phyloP scores from a whole-genome alignment of 1,139 yeast genomes.

The Candida albicans region DNA sequence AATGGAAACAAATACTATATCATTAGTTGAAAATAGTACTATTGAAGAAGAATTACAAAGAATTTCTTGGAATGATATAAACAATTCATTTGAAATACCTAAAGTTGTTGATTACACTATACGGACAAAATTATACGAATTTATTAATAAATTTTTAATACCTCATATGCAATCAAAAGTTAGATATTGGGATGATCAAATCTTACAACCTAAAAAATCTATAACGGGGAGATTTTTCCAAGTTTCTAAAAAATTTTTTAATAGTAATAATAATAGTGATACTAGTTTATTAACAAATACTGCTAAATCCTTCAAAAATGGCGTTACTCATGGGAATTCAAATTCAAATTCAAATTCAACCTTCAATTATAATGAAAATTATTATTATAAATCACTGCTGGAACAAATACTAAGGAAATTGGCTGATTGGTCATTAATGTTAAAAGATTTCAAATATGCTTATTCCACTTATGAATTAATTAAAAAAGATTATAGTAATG shows the following conservation, averaged over 20 bases:
- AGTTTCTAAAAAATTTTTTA: slow-evolving; percentile 60
- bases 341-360: slow-evolving; percentile 12
- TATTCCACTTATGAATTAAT: slow-evolving; percentile 80
- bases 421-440: slow-evolving; percentile 91
- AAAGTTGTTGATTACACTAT: slow-evolving; percentile 41
- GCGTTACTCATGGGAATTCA: slow-evolving; percentile 7
- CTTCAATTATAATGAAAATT: slow-evolving; percentile 48
- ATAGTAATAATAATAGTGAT: slow-evolving; percentile 18
- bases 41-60: slow-evolving; percentile 55
- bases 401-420: slow-evolving; percentile 78
- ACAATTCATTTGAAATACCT: slow-evolving; percentile 29
- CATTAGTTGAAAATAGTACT: slow-evolving; percentile 43
- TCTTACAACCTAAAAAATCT: slow-evolving; percentile 67
- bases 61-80: slow-evolving; percentile 27
- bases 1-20: slow-evolving; percentile 19
- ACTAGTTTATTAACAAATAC: slow-evolving; percentile 9
- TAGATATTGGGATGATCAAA: slow-evolving; percentile 75
- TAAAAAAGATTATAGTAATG: slow-evolving; percentile 74
- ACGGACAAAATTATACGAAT: slow-evolving; percentile 47
- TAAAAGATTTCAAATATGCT: slow-evolving; percentile 85
- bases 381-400: slow-evolving; percentile 59
- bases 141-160: slow-evolving; percentile 56
- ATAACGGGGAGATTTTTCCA: slow-evolving; percentile 73
- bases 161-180: slow-evolving; percentile 81
- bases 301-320: not conserved